Conservation (phyloP, 768 basidiomycete species). For the Boletus barrowsii region DNA sequence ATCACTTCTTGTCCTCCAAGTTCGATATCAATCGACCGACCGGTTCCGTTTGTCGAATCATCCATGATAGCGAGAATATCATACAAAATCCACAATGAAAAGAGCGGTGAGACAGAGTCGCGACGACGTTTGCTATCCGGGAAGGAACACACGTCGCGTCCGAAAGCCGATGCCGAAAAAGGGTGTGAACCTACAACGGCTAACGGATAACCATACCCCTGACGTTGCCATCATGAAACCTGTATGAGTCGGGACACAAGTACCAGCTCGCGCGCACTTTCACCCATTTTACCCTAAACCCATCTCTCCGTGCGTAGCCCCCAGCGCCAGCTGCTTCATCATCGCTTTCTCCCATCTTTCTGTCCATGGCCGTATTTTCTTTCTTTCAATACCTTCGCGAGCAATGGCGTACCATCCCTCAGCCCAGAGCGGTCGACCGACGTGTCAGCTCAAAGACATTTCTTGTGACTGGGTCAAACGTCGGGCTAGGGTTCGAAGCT, state of each 20-base stretch:
- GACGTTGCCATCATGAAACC: no score
- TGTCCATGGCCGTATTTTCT: slow-evolving; percentile 13
- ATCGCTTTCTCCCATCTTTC: no score
- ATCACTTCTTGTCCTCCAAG: slow-evolving; percentile 82
- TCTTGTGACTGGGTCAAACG: slow-evolving; percentile 51
- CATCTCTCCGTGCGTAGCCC: no score
- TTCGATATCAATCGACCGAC: slow-evolving; percentile 65
- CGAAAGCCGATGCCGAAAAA: not conserved
- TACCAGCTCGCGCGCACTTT: no score
- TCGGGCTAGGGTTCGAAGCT: slow-evolving; percentile 34
- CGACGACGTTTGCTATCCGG: not conserved
- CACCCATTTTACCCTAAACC: no score
- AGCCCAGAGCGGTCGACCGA: slow-evolving; percentile 12
- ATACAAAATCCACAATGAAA: not conserved
- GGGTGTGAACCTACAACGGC: no score
- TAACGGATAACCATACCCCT: no score
- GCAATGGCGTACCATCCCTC: slow-evolving; percentile 23
- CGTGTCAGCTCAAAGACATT: slow-evolving; percentile 46
- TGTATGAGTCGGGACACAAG: no score
- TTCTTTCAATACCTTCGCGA: slow-evolving; percentile 18
- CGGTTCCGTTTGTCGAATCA: slow-evolving; percentile 10
- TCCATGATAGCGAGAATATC: slow-evolving; percentile 14
- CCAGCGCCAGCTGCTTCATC: no score
- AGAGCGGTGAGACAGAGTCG: not conserved
- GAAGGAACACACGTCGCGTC: not conserved